Conservation (phyloP, 2,329 filamentous ascomycete genomes). For the Claviceps sp. region DNA sequence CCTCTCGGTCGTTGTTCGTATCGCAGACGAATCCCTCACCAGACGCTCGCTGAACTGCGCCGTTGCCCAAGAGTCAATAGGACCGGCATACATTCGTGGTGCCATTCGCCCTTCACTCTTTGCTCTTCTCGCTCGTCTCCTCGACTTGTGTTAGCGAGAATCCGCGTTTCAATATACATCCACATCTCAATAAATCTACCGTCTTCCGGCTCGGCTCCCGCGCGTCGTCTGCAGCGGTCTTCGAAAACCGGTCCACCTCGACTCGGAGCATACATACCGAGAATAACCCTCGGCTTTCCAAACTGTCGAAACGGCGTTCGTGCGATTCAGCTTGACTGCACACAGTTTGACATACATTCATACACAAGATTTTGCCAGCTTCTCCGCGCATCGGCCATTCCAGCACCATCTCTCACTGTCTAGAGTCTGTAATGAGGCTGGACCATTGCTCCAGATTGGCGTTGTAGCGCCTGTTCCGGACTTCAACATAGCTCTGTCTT, state of each 20-base stretch:
- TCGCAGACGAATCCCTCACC: neutral
- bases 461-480: conserved; percentile 1
- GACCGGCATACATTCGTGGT: no score
- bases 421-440: conserved; percentile 4
- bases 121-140: neutral
- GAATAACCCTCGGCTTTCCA: neutral
- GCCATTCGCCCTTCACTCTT: neutral
- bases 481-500: neutral
- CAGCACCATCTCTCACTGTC: conserved; percentile 1
- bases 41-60: neutral
- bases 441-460: neutral
- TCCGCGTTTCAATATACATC: neutral
- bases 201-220: neutral
- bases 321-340: neutral
- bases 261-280: neutral
- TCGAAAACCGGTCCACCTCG: neutral
- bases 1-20: neutral
- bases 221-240: neutral
- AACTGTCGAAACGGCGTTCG: neutral
- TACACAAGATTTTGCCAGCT: neutral
- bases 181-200: neutral
- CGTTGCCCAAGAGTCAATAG: neutral
- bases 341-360: neutral
- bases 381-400: neutral
- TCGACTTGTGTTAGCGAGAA: neutral